Conservation (phyloP, 371 early-diverging fungal genomes). For the Chytridium lagenaria region DNA sequence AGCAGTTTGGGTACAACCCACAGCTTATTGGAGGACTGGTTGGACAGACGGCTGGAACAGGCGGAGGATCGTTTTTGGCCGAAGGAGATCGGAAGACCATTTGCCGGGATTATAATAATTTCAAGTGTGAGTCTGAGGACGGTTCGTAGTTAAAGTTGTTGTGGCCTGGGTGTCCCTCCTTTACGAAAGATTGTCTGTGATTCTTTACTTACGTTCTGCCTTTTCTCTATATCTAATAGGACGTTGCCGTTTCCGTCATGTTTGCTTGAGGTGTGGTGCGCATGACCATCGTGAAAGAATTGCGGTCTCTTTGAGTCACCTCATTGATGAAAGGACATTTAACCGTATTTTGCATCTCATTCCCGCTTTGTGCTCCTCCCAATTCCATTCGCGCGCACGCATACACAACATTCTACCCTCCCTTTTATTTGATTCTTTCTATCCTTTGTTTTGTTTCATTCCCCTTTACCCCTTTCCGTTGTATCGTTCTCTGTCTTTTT, state of each 20-base stretch:
- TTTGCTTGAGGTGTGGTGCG: conserved; percentile 33
- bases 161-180: too few relatives aligned
- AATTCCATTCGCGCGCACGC: too few relatives aligned
- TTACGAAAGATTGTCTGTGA: too few relatives aligned
- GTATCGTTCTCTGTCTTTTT: not conserved
- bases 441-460: not conserved
- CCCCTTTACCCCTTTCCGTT: not conserved
- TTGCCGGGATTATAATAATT: conserved; percentile 41
- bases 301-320: conserved; percentile 14
- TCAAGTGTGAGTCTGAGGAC: conserved; percentile 36
- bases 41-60: not conserved
- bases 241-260: conserved; percentile 36
- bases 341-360: too few relatives aligned
- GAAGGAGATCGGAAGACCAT: conserved; percentile 29
- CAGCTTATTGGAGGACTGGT: not conserved
- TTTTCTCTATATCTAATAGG: too few relatives aligned
- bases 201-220: too few relatives aligned
- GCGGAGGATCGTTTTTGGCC: conserved; percentile 15
- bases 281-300: conserved; percentile 27
- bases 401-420: too few relatives aligned
- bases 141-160: conserved; percentile 2
- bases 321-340: too few relatives aligned
- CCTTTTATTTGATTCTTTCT: not conserved
- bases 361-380: too few relatives aligned
- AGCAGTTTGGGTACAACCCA: not conserved